Evolutionary conservation across 2,329 filamentous ascomycete species (phyloP).

Genomic region (Cercospora sesami): DNA sequence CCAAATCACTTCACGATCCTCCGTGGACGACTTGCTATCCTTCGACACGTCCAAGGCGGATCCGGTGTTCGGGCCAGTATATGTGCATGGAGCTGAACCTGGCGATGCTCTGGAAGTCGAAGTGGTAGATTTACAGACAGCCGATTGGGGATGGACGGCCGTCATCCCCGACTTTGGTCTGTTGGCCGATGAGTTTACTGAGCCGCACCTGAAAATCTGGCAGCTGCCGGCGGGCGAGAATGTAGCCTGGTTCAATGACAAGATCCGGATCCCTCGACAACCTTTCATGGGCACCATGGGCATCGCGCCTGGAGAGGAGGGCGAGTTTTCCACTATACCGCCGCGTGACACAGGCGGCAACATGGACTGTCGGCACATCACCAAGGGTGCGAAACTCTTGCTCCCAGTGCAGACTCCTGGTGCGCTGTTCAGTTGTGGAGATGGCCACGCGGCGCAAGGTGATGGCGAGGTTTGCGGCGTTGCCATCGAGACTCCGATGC

Average conservation of each 20-base stretch:
- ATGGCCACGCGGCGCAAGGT: slow-evolving; percentile 29
- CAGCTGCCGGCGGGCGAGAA: slow-evolving; percentile 15
- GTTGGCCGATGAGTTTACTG: slow-evolving; percentile 23
- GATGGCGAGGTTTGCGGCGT: slow-evolving; percentile 28
- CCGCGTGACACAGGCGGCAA: slow-evolving; percentile 27
- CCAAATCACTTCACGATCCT: slow-evolving; percentile 25
- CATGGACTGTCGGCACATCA: slow-evolving; percentile 28
- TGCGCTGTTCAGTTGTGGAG: slow-evolving; percentile 27
- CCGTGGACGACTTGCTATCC: slow-evolving; percentile 13
- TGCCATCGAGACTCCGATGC: slow-evolving; percentile 26
- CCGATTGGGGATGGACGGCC: slow-evolving; percentile 27
- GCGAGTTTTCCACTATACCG: slow-evolving; percentile 23
- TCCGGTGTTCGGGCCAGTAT: slow-evolving; percentile 28
- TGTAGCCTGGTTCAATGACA: slow-evolving; percentile 22
- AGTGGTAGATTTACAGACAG: slow-evolving; percentile 23
- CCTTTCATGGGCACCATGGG: slow-evolving; percentile 31
- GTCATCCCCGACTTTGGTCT: slow-evolving; percentile 26
- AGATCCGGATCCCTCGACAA: slow-evolving; percentile 20
- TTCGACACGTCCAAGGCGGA: slow-evolving; percentile 24
- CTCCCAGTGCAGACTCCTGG: slow-evolving; percentile 21
- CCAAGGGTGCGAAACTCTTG: slow-evolving; percentile 21
- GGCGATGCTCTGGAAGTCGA: slow-evolving; percentile 28
- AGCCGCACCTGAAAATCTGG: slow-evolving; percentile 26
- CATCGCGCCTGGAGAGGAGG: slow-evolving; percentile 21
- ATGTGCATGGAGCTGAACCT: slow-evolving; percentile 24